phyloP scores from a whole-genome alignment of 129 eudicot species.

The Ambrosia trifida region DNA sequence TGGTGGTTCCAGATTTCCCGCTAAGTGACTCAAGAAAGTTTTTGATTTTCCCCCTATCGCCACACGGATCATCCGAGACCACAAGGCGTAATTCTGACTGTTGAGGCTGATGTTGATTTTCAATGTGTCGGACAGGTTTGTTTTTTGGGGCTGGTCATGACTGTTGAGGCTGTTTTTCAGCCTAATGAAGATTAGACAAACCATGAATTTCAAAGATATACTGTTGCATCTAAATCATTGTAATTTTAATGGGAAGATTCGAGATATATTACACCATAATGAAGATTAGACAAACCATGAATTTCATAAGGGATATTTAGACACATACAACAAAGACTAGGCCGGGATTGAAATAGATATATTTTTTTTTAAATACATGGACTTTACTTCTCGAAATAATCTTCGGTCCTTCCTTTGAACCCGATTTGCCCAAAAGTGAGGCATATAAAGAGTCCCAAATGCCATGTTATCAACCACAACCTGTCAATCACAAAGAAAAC shows the following conservation, averaged over 20 bases:
- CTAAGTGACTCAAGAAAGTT: too few relatives aligned
- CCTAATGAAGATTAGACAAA: too few relatives aligned
- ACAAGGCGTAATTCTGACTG: too few relatives aligned
- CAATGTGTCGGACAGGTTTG: too few relatives aligned
- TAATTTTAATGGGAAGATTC: background rate
- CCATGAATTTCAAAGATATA: too few relatives aligned
- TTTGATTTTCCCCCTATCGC: too few relatives aligned
- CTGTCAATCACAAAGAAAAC: constrained; percentile 35
- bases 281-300: constrained; percentile 16
- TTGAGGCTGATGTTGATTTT: too few relatives aligned
- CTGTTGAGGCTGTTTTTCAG: too few relatives aligned
- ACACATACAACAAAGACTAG: constrained; percentile 22
- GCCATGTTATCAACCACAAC: constrained; percentile 96
- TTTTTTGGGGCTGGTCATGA: too few relatives aligned
- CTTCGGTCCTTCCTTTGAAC: constrained; percentile 96
- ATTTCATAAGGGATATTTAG: constrained; percentile 16
- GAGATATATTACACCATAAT: constrained; percentile 24
- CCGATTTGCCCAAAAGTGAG: constrained; percentile 98
- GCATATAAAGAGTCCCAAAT: constrained; percentile 78
- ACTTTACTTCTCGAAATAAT: constrained; percentile 59
- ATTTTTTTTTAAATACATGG: constrained; percentile 14
- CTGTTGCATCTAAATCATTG: background rate
- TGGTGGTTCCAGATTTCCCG: too few relatives aligned
- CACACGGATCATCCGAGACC: too few relatives aligned
- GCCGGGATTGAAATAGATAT: constrained; percentile 12